Percentiles rank a stretch among this genome's conserved stretches.
Evolutionary conservation across 306 rosid species (phyloP).

Genomic region (Cucumis melo): DNA sequence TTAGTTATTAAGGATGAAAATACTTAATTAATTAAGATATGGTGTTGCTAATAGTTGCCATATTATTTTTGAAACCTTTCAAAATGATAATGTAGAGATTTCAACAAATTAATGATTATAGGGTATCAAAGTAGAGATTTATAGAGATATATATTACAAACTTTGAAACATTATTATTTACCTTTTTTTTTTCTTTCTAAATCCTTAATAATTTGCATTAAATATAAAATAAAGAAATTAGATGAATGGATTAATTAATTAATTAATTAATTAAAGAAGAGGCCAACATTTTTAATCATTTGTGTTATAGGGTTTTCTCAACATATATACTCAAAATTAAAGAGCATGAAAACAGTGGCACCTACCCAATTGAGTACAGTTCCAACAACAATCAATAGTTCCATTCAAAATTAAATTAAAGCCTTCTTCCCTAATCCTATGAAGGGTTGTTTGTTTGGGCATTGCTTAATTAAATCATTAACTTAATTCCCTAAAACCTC

Average conservation of each 20-base stretch:
- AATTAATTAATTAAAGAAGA: neutral
- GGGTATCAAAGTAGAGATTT: too few species aligned
- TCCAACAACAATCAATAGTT: conserved; percentile 10
- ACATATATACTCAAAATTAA: neutral
- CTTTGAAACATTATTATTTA: neutral
- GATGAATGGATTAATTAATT: too few species aligned
- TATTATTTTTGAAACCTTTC: neutral
- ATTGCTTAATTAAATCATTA: neutral
- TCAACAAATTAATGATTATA: neutral
- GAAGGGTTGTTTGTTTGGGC: neutral
- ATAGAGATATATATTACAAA: neutral
- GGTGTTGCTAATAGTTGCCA: too few species aligned
- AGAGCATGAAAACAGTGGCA: neutral
- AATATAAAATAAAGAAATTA: neutral
- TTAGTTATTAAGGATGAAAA: too few species aligned
- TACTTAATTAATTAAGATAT: too few species aligned
- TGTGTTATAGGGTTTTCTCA: neutral
- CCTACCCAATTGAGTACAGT: conserved; percentile 3
- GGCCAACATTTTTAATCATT: conserved; percentile 2
- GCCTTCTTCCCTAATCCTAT: neutral
- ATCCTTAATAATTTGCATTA: neutral
- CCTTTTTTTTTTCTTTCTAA: neutral
- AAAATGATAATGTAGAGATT: neutral
- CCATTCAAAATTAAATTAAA: neutral
- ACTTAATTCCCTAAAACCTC: neutral